A percentile compares a stretch with the other conserved stretches of the same genome.
Evolutionary conservation across 2,329 filamentous ascomycete species (phyloP).

Genomic region (Diatrype stigma): DNA sequence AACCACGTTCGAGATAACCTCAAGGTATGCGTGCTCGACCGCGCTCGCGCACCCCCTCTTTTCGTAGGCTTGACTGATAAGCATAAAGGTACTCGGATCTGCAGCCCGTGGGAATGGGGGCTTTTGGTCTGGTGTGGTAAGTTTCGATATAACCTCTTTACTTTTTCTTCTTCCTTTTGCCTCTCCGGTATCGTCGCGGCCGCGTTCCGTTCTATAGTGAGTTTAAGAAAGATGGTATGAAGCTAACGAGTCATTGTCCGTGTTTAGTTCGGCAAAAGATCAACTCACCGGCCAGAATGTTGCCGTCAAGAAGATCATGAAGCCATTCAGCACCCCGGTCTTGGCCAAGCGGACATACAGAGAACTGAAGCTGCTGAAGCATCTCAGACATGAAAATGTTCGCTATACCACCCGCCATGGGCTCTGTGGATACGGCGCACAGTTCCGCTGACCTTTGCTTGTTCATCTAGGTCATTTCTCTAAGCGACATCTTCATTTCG

Average conservation of each 20-base stretch:
- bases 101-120: slow-evolving; percentile 98
- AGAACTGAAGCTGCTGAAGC: slow-evolving; percentile 95
- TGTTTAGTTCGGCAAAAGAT: slow-evolving; percentile 83
- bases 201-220: no score
- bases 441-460: slow-evolving; percentile 13
- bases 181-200: no score
- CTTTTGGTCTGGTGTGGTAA: slow-evolving; percentile 97
- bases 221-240: neutral
- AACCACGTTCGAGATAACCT: slow-evolving; percentile 99
- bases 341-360: slow-evolving; percentile 96
- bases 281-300: slow-evolving; percentile 96
- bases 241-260: slow-evolving; percentile 9
- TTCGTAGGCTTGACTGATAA: slow-evolving; percentile 18
- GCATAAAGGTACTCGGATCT: slow-evolving; percentile 83
- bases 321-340: slow-evolving; percentile 98
- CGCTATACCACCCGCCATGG: slow-evolving; percentile 20
- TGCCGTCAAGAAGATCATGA: slow-evolving; percentile 99
- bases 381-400: slow-evolving; percentile 95
- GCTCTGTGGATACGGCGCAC: slow-evolving; percentile 12
- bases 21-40: slow-evolving; percentile 59
- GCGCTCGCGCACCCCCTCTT: slow-evolving; percentile 11
- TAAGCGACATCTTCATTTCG: slow-evolving; percentile 99
- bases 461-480: slow-evolving; percentile 73
- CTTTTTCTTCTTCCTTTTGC: neutral
- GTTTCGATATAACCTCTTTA: slow-evolving; percentile 24